Base-by-base conservation (phyloP, 208 protist species). In the Vickermania spadyakhi region DNA sequence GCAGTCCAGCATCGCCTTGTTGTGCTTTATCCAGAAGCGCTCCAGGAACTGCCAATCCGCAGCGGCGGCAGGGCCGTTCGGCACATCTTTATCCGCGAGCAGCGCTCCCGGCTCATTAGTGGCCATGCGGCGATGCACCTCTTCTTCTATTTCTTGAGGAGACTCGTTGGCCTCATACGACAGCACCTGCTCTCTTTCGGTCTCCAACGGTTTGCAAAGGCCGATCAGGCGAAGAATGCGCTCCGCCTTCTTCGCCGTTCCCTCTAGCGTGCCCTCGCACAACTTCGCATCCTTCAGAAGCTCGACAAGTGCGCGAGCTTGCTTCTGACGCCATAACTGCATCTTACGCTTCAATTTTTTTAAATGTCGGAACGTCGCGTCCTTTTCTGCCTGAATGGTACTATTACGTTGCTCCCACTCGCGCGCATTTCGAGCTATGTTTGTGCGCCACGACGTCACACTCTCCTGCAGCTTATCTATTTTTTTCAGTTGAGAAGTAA, bases 1-100 rank as follows among this genome's bases (percentile, higher is more conserved):
- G 58, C 89, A 94, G 76, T 98, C 96, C 5, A 98, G 83, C 30
- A 97, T 76, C 1, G 97, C 93, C 66, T 98, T 98, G 86, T 98
- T 98, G 70, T 94, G 84, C 57, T 86, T 90, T 52, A 82, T 81
- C 90, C 94, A 98, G 67, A 98, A 98, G 4, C 89, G 75, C 45
- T 97, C 81, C 52, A 98, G 73, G 18, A 88, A 75, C 51, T 88
- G 74, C 94, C 95, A 98, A 54, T 97, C 86, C 57, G 81, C 76
- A n/a, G 75, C 71, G 11, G 68, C 72, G 11, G 69, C 70, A 30
- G 70, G 53, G 14, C 64, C 70, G 55, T 70, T 56, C 21, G 62
- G 57, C 2, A 66, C 66, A 13, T 81, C 72, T n/a, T 69, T 57
- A 2, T 63, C 25, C 51, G 42, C n/a, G 0, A 63, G 71, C 2